Evolutionary conservation across 2,329 filamentous ascomycete species (phyloP), one percentile per base, ranked within the genome.

Genomic region (Stagonosporopsis vannaccii): DNA sequence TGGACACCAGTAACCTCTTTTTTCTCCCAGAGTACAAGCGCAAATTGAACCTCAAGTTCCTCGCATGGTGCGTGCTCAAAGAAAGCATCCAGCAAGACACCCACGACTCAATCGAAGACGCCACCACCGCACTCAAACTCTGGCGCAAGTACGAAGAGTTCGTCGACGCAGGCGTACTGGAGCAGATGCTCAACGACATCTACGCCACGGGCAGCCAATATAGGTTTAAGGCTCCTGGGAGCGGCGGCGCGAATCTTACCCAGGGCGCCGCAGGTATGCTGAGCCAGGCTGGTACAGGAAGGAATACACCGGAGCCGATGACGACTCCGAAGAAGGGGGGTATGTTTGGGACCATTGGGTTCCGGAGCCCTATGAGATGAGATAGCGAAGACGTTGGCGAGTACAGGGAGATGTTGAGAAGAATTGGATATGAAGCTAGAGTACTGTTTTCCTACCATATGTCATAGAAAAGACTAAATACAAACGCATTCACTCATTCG

Each of bases 91-190:
- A 99, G 77, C 84, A 91, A 69, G 90, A 92, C 63, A 92, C 88
- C 6, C 96, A 99, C 77, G 95, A 99, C 77, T 94, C 90, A 11
- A 96, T 99, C 65, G 95, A 98, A 76, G 95, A 99, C 74, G 93
- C 95, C 0, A 85, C 90, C 23, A 97, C 94, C 36, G 95, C 96
- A 0, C 82, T 98, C 36, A 91, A 92, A 72, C 81, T 99, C 8
- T 99, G 86, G 84, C 85, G 90, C 40, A 97, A 97, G 75, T 97
- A 92, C 75, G 84, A 91, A 61, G 93, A 98, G 77, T 98, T 91
- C 69, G 82, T 89, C 48, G 92, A 96, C 64, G 92, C 91, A 0
- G 94, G 93, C 0, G 87, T 96, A 4, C 79, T 96, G 47, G 88
- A 95, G 67, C 81, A 86, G 32, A 95, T 95, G 80, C 83, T 98